phyloP scores from a whole-genome alignment of 352 stramenopile genomes.

The Globisporangium okanoganense region DNA sequence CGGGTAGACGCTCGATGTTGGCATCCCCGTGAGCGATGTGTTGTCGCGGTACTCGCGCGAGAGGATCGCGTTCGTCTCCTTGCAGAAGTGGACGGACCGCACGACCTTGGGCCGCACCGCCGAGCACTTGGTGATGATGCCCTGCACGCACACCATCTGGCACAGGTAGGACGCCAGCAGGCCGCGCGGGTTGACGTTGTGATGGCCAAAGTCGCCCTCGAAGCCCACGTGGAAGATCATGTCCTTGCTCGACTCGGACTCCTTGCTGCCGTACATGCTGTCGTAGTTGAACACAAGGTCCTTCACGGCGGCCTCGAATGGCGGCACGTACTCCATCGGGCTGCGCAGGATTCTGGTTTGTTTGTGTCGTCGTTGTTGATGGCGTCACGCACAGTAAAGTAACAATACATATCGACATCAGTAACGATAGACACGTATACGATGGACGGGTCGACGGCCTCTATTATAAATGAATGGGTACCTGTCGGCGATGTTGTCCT shows the following conservation, averaged over 20 bases:
- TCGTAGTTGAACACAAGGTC: slow-evolving; percentile 80
- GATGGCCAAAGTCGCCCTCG: slow-evolving; percentile 90
- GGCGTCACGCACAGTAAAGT: neutral
- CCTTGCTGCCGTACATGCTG: slow-evolving; percentile 77
- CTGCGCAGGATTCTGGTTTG: slow-evolving; percentile 48
- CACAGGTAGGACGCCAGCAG: slow-evolving; percentile 90
- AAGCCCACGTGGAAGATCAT: slow-evolving; percentile 90
- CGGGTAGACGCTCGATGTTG: slow-evolving; percentile 89
- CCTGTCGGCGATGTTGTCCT: slow-evolving; percentile 77
- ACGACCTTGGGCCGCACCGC: slow-evolving; percentile 98
- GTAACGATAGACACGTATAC: neutral
- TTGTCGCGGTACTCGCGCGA: slow-evolving; percentile 96
- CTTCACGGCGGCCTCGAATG: slow-evolving; percentile 83
- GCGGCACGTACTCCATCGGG: slow-evolving; percentile 80
- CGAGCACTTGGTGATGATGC: slow-evolving; percentile 98
- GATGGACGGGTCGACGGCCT: neutral
- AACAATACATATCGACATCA: neutral
- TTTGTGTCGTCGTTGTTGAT: neutral
- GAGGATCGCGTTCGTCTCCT: slow-evolving; percentile 91
- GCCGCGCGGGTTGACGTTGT: slow-evolving; percentile 92
- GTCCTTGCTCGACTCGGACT: slow-evolving; percentile 59
- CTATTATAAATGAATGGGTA: neutral
- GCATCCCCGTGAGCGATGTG: slow-evolving; percentile 92
- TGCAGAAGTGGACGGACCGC: slow-evolving; percentile 97
- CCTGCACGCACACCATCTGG: slow-evolving; percentile 97